phyloP scores from a whole-genome alignment of 345 rosid genomes.

The Pistacia atlantica region DNA sequence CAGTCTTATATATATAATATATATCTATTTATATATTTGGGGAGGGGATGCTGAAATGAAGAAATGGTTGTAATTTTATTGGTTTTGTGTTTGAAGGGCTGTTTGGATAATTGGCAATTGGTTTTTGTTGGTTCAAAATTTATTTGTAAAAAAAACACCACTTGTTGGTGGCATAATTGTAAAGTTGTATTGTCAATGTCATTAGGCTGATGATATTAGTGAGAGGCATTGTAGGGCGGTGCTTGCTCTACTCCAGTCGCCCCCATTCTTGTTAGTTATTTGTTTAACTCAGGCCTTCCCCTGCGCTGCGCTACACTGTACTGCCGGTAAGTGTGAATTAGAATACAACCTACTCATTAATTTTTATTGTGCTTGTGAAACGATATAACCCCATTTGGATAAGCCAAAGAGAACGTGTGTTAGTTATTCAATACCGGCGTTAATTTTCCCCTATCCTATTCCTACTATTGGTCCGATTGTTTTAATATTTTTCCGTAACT shows the following conservation, averaged over 20 bases:
- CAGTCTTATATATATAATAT: neutral
- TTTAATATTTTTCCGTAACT: no score
- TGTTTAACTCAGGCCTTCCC: conserved; percentile 4
- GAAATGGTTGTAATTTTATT: conserved; percentile 27
- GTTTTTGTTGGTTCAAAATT: conserved; percentile 37
- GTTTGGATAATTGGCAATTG: conserved; percentile 39
- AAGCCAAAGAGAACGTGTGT: no score
- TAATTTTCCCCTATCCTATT: no score
- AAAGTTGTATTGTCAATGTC: conserved; percentile 35
- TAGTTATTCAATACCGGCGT: no score
- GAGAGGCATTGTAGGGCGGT: conserved; percentile 37
- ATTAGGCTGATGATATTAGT: conserved; percentile 41
- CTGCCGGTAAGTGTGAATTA: conserved; percentile 23
- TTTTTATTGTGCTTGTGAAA: no score
- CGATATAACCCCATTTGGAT: no score
- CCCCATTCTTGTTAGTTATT: conserved; percentile 27
- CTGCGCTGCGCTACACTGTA: neutral
- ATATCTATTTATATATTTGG: no score
- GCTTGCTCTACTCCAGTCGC: conserved; percentile 31
- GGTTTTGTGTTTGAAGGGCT: conserved; percentile 41
- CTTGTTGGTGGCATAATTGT: conserved; percentile 53
- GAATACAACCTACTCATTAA: no score
- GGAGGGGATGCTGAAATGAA: conserved; percentile 14
- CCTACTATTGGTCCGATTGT: no score
- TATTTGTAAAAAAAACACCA: conserved; percentile 38